Conservation (phyloP, 106 monocot species). For the Dioscorea dumetorum region DNA sequence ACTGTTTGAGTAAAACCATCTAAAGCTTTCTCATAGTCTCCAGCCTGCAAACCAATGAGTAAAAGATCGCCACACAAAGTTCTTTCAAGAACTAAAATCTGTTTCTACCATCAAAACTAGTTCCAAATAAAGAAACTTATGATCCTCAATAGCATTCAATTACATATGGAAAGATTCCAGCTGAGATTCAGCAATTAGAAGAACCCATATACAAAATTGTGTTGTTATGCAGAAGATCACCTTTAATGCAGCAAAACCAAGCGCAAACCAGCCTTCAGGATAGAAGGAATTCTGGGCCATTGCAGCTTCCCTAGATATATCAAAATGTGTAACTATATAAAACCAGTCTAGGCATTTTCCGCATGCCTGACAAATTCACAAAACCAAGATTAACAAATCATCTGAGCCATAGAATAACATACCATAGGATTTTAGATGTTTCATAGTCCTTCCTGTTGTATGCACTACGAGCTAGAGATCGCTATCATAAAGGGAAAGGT, state of each 20-base stretch:
- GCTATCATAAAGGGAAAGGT: conserved; percentile 26
- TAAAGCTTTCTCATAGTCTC: conserved; percentile 80
- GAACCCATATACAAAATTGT: background rate
- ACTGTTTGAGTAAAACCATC: conserved; percentile 93
- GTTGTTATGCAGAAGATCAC: conserved; percentile 9
- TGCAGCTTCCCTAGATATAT: conserved; percentile 73
- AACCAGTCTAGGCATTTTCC: background rate
- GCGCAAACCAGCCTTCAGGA: conserved; percentile 96
- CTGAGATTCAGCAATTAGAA: too few relatives aligned
- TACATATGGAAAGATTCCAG: too few relatives aligned
- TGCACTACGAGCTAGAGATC: conserved; percentile 89
- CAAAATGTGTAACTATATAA: background rate
- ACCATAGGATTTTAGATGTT: conserved; percentile 83
- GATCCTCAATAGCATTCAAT: background rate
- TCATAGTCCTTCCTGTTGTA: conserved; percentile 82
- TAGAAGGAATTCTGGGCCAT: conserved; percentile 79
- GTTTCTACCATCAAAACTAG: background rate
- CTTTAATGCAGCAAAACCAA: conserved; percentile 94
- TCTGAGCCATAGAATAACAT: conserved; percentile 13
- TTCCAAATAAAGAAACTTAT: background rate
- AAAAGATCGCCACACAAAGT: background rate
- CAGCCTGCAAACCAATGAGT: conserved; percentile 37
- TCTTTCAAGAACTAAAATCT: background rate
- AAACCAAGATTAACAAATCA: background rate
- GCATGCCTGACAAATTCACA: background rate